Evolutionary conservation across 2,329 filamentous ascomycete species (phyloP), one percentile per base, ranked within the genome.

Genomic region (Camillea tinctor): DNA sequence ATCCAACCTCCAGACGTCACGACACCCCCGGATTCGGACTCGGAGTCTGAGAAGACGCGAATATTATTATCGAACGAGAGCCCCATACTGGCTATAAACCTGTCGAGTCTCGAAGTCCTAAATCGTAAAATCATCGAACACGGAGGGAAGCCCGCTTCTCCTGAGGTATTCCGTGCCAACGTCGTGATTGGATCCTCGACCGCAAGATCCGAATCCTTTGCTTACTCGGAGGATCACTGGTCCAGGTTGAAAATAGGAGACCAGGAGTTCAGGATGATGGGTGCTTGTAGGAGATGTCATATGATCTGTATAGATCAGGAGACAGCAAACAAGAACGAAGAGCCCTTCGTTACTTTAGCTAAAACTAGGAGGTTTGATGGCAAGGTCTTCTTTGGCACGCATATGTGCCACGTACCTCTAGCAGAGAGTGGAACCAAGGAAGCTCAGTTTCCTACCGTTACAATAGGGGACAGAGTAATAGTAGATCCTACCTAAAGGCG

Each of bases 281-380:
- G 93, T 0, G 85, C 90, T 2, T 99, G 95, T 70, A 85, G 92
- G 61, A 81, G 95, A 60, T 99, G 95, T 68, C 93, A 97, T 73
- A 98, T 99, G 93, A 89, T 99, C 9, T 97, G 94, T 72, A 86
- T 98, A 52, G 88, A 99, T 70, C 95, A 97, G 73, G 80, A 87
- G 52, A 97, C 89, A 13, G 93, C 88, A 0, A 82, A 87, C 64
- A 90, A 87, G 73, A 86, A 88, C 64, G 87, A 92, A 64, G 95
- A 98, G 74, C 95, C 95, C 0, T 96, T 95, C 71, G 85, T 90
- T 3, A 97, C 93, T 0, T 77, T 99, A 60, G 89, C 91, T 1
- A 97, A 96, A 79, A 96, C 92, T 11, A 85, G 95, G 66, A 85
- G 91, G 59, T 87, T 92, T 64, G 87, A 91, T 55, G 92, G 93